Evolutionary conservation across 2,329 filamentous ascomycete genomes (phyloP).

Genomic region (Cylindrodendrum hubeiense): DNA sequence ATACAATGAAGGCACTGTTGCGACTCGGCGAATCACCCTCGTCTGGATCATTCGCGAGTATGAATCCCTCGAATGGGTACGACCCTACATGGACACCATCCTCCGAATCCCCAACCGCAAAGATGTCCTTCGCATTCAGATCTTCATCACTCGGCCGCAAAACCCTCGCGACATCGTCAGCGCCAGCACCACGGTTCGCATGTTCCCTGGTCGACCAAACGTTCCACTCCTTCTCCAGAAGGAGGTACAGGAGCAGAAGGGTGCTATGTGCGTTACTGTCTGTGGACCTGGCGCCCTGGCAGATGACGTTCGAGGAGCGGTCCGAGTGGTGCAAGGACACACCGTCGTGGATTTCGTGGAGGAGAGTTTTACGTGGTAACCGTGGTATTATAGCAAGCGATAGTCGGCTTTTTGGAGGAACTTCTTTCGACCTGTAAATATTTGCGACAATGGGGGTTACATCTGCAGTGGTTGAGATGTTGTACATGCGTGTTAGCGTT

Average conservation of each 20-base stretch:
- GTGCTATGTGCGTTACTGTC: slow-evolving; percentile 89
- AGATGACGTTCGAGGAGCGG: slow-evolving; percentile 80
- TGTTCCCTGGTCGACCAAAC: slow-evolving; percentile 92
- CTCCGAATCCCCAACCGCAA: slow-evolving; percentile 83
- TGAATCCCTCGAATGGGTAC: slow-evolving; percentile 92
- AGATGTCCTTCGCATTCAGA: slow-evolving; percentile 85
- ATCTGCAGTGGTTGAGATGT: slow-evolving; percentile 30
- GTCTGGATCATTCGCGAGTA: slow-evolving; percentile 94
- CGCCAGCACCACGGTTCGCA: slow-evolving; percentile 84
- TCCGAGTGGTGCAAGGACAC: slow-evolving; percentile 71
- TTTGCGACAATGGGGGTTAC: slow-evolving; percentile 37
- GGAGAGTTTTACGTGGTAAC: slow-evolving; percentile 78
- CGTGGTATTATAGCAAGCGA: slow-evolving; percentile 2
- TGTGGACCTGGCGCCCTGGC: slow-evolving; percentile 82
- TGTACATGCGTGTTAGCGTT: slow-evolving; percentile 35
- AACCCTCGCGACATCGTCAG: slow-evolving; percentile 85
- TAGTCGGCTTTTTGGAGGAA: slow-evolving; percentile 27
- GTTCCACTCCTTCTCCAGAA: slow-evolving; percentile 82
- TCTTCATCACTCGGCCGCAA: slow-evolving; percentile 91
- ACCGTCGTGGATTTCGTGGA: slow-evolving; percentile 81
- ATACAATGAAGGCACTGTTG: slow-evolving; percentile 77
- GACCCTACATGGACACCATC: slow-evolving; percentile 83
- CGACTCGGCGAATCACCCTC: slow-evolving; percentile 84
- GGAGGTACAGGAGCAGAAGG: slow-evolving; percentile 85
- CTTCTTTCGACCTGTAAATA: slow-evolving; percentile 47